These are phyloP conservation scores for Sporisorium scitamineum DNA, from an alignment of 1,284 basidiomycete species.

Conservation along the genomic window DNA sequence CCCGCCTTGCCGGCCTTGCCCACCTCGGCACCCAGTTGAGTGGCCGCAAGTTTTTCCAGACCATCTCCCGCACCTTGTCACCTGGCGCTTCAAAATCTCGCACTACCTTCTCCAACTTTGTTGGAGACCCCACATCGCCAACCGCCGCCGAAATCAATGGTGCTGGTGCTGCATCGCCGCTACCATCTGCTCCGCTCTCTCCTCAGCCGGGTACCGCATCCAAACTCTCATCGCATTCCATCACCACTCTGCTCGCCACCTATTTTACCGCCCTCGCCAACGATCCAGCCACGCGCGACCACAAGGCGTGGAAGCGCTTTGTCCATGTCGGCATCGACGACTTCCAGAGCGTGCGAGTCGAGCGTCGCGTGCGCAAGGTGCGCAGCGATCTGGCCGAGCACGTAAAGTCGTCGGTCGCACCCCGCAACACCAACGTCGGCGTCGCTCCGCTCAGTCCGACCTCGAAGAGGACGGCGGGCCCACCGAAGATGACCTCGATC, in stretches of 20 bases:
- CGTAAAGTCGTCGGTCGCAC: constrained; percentile 54
- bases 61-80: constrained; percentile 58
- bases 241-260: constrained; percentile 74
- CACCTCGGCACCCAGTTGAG: constrained; percentile 25
- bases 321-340: constrained; percentile 85
- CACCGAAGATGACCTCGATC: constrained; percentile 57
- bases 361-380: constrained; percentile 86
- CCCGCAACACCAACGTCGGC: constrained; percentile 60
- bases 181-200: constrained; percentile 44
- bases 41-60: constrained; percentile 56
- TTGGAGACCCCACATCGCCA: constrained; percentile 29
- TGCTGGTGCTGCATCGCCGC: constrained; percentile 26
- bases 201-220: constrained; percentile 20
- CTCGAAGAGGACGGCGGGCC: constrained; percentile 52
- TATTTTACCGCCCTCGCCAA: constrained; percentile 84
- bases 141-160: constrained; percentile 14
- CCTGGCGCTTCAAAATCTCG: constrained; percentile 41
- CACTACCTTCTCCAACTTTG: constrained; percentile 31
- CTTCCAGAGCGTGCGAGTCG: constrained; percentile 83
- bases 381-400: constrained; percentile 75
- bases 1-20: constrained; percentile 47
- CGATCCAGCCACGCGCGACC: constrained; percentile 75
- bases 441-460: constrained; percentile 53
- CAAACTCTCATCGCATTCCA: constrained; percentile 38
- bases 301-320: constrained; percentile 85